These are phyloP conservation scores for Dioszegia hungarica DNA, from an alignment of 768 basidiomycete genomes.

Conservation along the genomic window DNA sequence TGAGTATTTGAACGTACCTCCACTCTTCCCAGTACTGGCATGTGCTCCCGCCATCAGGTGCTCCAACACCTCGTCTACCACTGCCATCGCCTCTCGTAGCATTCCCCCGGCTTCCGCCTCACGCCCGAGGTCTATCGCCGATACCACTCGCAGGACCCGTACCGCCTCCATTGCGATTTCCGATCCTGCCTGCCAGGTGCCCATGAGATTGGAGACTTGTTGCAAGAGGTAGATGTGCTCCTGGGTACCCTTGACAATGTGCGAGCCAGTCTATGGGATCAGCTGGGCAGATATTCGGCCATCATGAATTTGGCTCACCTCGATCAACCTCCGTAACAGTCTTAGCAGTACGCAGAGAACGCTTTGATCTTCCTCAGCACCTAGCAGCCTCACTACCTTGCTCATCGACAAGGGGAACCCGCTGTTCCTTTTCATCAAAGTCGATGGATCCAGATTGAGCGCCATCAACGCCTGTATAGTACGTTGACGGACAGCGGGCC, in stretches of 20 bases:
- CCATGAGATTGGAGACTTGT: neutral
- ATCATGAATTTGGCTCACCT: too few relatives aligned
- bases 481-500: slow-evolving; percentile 23
- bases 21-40: neutral
- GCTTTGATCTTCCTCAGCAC: neutral
- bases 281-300: too few relatives aligned
- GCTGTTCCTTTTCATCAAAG: neutral
- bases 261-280: slow-evolving; percentile 9
- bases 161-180: neutral
- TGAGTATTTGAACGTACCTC: neutral
- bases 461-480: slow-evolving; percentile 20
- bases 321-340: slow-evolving; percentile 10
- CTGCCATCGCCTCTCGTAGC: neutral
- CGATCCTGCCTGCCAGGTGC: neutral
- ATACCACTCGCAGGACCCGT: too few relatives aligned
- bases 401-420: slow-evolving; percentile 30
- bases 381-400: slow-evolving; percentile 15
- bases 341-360: slow-evolving; percentile 15
- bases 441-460: slow-evolving; percentile 10
- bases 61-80: neutral
- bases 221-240: slow-evolving; percentile 20
- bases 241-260: slow-evolving; percentile 7
- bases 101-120: too few relatives aligned
- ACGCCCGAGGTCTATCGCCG: too few relatives aligned
- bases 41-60: neutral